Evolutionary conservation across 2,329 filamentous ascomycete genomes (phyloP), one percentile per base, ranked within the genome.

Genomic region (Scleromitrula shiraiana): DNA sequence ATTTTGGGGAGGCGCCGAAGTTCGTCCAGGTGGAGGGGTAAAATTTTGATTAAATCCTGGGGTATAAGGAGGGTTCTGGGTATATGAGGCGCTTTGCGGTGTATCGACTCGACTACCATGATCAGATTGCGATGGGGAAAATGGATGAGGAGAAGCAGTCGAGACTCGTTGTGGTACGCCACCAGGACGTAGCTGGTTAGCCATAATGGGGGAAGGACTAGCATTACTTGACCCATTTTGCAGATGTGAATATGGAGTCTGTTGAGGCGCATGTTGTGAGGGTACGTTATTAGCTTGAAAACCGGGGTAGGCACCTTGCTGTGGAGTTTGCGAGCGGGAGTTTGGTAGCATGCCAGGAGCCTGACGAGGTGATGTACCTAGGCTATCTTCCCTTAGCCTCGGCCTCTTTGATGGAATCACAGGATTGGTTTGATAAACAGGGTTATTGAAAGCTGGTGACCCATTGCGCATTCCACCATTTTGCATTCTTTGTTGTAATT

Each of bases 181-280:
- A 62, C 85, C 79, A 27, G 82, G 77, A 53, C 81, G 78, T 64
- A 83, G 72, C 61, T 94, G 90, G 63, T 84, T 89, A 53, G 80
- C 80, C 80, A 96, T 89, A 53, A 94, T 91, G 23, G 93, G 93
- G 6, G 93, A 97, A 9, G 91, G 91, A 32, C 88, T 95, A 52
- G 88, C 85, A 65, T 89, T 93, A 42, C 81, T 77, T 3, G 88
- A 89, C 43, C 83, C 83, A 60, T 86, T 84, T 61, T 88, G 85
- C 47, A 95, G 76, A 68, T 95, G 90, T 53, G 88, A 81, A 64
- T 91, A 95, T 48, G 80, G 80, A 51, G 76, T 80, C 15, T 81
- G 80, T 62, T 84, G 83, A 35, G 72, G 70, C 41, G 68, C 59
- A 43, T 80, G 76, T 55, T 77, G 78, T 62, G 78, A 78, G 60